Evolutionary conservation across 2,329 filamentous ascomycete species (phyloP).

Genomic region (Macroventuria anomochaeta): DNA sequence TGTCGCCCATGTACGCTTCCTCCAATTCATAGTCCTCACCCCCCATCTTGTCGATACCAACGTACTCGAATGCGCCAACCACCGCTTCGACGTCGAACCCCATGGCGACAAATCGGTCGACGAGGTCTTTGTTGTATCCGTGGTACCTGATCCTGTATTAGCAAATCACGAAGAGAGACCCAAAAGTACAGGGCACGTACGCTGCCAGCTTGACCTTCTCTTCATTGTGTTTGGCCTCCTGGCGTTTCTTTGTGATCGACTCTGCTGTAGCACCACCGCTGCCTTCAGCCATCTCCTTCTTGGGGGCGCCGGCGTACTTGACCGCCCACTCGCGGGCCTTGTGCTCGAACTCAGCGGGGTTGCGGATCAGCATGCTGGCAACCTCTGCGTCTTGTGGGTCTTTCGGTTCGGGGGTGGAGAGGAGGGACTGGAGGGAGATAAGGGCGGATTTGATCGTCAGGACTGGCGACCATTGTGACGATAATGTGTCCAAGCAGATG

Average conservation of each 20-base stretch:
- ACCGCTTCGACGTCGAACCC: conserved; percentile 89
- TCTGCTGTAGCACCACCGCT: conserved; percentile 61
- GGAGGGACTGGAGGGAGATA: conserved; percentile 88
- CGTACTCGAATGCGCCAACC: conserved; percentile 79
- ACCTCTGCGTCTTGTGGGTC: conserved; percentile 98
- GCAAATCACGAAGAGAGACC: conserved; percentile 14
- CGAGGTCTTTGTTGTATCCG: conserved; percentile 83
- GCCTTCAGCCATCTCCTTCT: conserved; percentile 60
- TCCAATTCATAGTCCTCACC: conserved; percentile 87
- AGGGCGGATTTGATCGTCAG: conserved; percentile 95
- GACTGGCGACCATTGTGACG: conserved; percentile 90
- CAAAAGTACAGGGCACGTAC: conserved; percentile 48
- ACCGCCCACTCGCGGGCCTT: conserved; percentile 92
- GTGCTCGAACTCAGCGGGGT: conserved; percentile 78
- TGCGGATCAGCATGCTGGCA: conserved; percentile 82
- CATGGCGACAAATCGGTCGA: conserved; percentile 87
- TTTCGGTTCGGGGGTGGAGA: conserved; percentile 91
- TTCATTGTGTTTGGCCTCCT: conserved; percentile 64
- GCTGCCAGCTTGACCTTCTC: conserved; percentile 62
- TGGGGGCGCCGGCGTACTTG: conserved; percentile 78
- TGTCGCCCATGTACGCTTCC: conserved; percentile 87
- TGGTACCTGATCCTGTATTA: conserved; percentile 68
- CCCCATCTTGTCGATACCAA: conserved; percentile 79
- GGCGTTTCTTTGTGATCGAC: conserved; percentile 61
- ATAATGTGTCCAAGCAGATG: conserved; percentile 94